phyloP scores from a whole-genome alignment of 1,284 basidiomycete genomes.

The Gomphus sp. region DNA sequence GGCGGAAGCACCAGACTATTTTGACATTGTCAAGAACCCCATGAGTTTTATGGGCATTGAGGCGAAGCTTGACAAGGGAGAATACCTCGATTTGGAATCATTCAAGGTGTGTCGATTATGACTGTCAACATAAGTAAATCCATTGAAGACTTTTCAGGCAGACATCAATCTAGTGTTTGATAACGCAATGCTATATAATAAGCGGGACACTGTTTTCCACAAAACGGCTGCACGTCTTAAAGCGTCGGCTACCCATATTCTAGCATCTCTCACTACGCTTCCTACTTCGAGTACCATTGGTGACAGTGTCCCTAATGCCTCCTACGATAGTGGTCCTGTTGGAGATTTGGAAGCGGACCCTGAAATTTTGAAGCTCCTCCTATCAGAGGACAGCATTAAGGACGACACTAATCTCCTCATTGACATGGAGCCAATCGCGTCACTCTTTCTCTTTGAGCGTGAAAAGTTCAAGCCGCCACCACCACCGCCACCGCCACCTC shows the following conservation, averaged over 20 bases:
- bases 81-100: slow-evolving; percentile 66
- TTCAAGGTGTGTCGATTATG: slow-evolving; percentile 54
- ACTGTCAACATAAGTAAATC: neutral
- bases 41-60: slow-evolving; percentile 89
- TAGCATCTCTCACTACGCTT: slow-evolving; percentile 47
- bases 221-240: slow-evolving; percentile 68
- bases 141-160: slow-evolving; percentile 33
- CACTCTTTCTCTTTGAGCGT: slow-evolving; percentile 61
- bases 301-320: slow-evolving; percentile 1
- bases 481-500: slow-evolving; percentile 25
- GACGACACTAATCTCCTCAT: slow-evolving; percentile 44
- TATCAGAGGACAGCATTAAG: slow-evolving; percentile 40
- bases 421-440: slow-evolving; percentile 43
- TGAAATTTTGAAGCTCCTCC: slow-evolving; percentile 43
- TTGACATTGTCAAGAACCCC: slow-evolving; percentile 76
- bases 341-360: slow-evolving; percentile 69
- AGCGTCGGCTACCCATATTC: slow-evolving; percentile 44
- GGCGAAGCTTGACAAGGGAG: slow-evolving; percentile 65
- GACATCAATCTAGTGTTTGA: slow-evolving; percentile 78
- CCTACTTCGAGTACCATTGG: slow-evolving; percentile 10
- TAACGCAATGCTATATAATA: slow-evolving; percentile 89
- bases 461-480: slow-evolving; percentile 52
- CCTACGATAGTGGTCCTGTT: slow-evolving; percentile 16
- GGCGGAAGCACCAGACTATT: slow-evolving; percentile 85
- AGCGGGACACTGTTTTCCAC: slow-evolving; percentile 62